Evolutionary conservation across 2,329 filamentous ascomycete genomes (phyloP).

Genomic region (Diaporthe citriasiana): DNA sequence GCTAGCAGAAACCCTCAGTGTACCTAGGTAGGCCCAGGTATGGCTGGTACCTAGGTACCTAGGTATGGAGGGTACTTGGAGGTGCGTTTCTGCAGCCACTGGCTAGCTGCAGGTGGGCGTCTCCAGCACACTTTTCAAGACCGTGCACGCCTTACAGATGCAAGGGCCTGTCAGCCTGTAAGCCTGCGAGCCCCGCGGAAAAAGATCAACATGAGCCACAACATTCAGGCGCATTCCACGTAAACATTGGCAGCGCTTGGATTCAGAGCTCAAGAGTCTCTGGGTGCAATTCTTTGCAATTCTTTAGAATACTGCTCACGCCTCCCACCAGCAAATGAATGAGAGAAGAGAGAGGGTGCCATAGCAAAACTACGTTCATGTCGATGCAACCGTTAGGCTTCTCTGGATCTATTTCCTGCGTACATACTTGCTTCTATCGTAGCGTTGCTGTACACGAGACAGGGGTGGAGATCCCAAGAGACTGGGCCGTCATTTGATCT

Average conservation of each 20-base stretch:
- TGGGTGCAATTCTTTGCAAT: too few relatives aligned
- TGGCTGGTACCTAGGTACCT: too few relatives aligned
- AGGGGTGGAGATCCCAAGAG: conserved; percentile 23
- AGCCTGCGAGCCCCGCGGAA: background rate
- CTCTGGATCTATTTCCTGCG: background rate
- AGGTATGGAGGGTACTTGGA: background rate
- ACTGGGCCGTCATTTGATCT: conserved; percentile 28
- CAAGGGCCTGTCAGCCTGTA: conserved; percentile 5
- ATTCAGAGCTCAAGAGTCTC: too few relatives aligned
- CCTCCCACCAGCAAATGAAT: too few relatives aligned
- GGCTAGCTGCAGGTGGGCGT: conserved; percentile 26
- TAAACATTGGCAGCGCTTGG: background rate
- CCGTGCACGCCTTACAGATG: background rate
- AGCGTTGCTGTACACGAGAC: conserved; percentile 24
- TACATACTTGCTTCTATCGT: background rate
- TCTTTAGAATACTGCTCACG: too few relatives aligned
- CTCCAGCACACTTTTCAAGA: conserved; percentile 5
- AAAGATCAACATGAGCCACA: conserved; percentile 8
- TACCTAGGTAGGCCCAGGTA: too few relatives aligned
- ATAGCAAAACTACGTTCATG: too few relatives aligned
- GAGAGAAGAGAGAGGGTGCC: too few relatives aligned
- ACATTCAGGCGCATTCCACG: background rate
- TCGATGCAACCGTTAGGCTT: conserved; percentile 6
- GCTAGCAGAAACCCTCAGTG: background rate
- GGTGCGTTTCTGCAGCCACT: conserved; percentile 28